Evolutionary conservation across 352 stramenopile genomes (phyloP), one percentile per base, ranked within the genome.

Genomic region (Pythium folliculosum): DNA sequence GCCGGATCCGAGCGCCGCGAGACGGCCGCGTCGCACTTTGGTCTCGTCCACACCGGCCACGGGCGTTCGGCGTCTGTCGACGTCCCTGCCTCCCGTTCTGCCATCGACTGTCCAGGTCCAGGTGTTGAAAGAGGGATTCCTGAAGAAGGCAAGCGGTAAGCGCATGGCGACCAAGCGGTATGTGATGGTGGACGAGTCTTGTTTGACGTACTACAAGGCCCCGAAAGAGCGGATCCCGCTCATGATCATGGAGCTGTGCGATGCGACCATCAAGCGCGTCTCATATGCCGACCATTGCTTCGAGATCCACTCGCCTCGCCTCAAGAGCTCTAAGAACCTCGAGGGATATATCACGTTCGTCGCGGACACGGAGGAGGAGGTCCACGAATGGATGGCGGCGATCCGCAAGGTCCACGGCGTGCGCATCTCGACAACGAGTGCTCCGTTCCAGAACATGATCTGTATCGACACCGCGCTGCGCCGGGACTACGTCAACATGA

Each of bases 381-480:
- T 95, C 16, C 86, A 95, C 56, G 85, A 95, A 56, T 96, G 88
- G 88, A 96, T 96, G 88, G 65, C 80, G 4, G 88, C 88, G 12
- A 92, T 93, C 54, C 84, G 88, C 52, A 92, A 94, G 68, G 87
- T 97, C 16, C 81, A 82, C 12, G 82, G 87, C 8, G 86, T 96
- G 32, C 88, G 88, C 53, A 80, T 94, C 50, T 79, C 77, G 27
- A 96, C 86, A 35, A 80, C 82, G 9, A 80, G 69, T 16, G 76
- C 83, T 52, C 78, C 86, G 6, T 93, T 89, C 67, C 85, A 93
- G 67, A 92, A 94, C 60, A 96, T 96, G 88, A 96, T 96, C 64
- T 96, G 88, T 70, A 88, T 97, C 58, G 87, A 97, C 72, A 87
- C 76, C 38, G 71, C 69, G 22, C 70, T 92, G 49, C 86, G 91